These are phyloP conservation scores for Pachysolen tannophilus DNA, from an alignment of 805 yeast genomes.

Conservation along the genomic window DNA sequence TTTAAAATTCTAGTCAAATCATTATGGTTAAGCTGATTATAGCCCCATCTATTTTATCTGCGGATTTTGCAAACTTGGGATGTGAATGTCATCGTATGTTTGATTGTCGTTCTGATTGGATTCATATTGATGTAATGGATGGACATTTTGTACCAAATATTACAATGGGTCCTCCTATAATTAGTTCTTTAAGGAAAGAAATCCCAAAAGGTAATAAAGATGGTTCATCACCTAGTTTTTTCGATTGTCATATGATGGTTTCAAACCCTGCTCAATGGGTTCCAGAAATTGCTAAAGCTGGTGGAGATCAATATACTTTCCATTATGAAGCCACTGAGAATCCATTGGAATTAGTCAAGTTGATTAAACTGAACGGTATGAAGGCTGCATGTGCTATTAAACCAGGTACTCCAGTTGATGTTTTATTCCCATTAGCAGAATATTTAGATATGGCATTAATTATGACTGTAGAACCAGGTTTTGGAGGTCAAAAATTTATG, in stretches of 20 bases:
- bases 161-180: constrained; percentile 88
- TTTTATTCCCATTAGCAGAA: constrained; percentile 64
- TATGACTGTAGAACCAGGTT: constrained; percentile 99
- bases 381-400: constrained; percentile 91
- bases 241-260: constrained; percentile 99
- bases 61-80: constrained; percentile 85
- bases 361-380: constrained; percentile 76
- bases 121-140: constrained; percentile 97
- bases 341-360: constrained; percentile 63
- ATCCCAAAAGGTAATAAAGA: constrained; percentile 57
- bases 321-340: constrained; percentile 88
- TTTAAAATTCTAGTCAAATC: neutral
- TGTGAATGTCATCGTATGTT: constrained; percentile 79
- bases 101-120: constrained; percentile 86
- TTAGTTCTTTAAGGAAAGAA: constrained; percentile 64
- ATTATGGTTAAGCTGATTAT: constrained; percentile 72
- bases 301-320: constrained; percentile 94
- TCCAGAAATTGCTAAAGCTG: constrained; percentile 81
- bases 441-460: constrained; percentile 89
- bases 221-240: constrained; percentile 37
- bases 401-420: constrained; percentile 88
- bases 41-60: constrained; percentile 92
- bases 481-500: constrained; percentile 98
- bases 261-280: constrained; percentile 91
- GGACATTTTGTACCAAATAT: constrained; percentile 98